Percentiles rank a stretch among this genome's conserved stretches.
These are phyloP conservation scores for Alternaria brassicae DNA, from an alignment of 2,329 filamentous ascomycete species.

Conservation along the genomic window DNA sequence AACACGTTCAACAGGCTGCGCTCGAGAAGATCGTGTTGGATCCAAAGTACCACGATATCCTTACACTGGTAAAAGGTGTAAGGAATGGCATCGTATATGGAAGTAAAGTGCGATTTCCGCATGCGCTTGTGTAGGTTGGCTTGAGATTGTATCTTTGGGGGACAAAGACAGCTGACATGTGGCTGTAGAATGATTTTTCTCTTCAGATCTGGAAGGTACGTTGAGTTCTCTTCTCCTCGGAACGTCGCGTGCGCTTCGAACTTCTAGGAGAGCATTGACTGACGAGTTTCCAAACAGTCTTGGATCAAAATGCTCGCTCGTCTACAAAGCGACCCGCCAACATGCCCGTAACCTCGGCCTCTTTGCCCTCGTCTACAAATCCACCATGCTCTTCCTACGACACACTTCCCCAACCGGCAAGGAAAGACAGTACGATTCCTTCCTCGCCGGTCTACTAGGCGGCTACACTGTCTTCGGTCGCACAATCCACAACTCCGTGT, in stretches of 20 bases:
- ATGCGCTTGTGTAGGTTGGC: constrained; percentile 78
- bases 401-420: constrained; percentile 59
- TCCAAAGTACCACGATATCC: constrained; percentile 81
- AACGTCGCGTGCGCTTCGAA: not conserved
- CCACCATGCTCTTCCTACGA: constrained; percentile 76
- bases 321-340: constrained; percentile 85
- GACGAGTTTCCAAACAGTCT: constrained; percentile 55
- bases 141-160: not conserved
- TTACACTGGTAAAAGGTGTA: constrained; percentile 87
- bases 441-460: constrained; percentile 85
- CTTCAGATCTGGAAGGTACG: constrained; percentile 87
- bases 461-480: constrained; percentile 94
- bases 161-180: constrained; percentile 1
- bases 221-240: constrained; percentile 27
- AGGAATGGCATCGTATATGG: constrained; percentile 98
- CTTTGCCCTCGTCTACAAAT: constrained; percentile 92
- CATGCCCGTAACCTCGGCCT: constrained; percentile 91
- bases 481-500: constrained; percentile 77
- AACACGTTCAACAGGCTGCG: constrained; percentile 60
- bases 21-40: constrained; percentile 81
- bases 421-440: constrained; percentile 78
- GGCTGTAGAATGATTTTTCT: constrained; percentile 86
- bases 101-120: constrained; percentile 95
- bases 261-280: not conserved
- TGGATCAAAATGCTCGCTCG: constrained; percentile 76